Percentiles rank a stretch among this genome's conserved stretches.
These are phyloP conservation scores for Suillus decipiens DNA, from an alignment of 768 basidiomycete species.

Conservation along the genomic window DNA sequence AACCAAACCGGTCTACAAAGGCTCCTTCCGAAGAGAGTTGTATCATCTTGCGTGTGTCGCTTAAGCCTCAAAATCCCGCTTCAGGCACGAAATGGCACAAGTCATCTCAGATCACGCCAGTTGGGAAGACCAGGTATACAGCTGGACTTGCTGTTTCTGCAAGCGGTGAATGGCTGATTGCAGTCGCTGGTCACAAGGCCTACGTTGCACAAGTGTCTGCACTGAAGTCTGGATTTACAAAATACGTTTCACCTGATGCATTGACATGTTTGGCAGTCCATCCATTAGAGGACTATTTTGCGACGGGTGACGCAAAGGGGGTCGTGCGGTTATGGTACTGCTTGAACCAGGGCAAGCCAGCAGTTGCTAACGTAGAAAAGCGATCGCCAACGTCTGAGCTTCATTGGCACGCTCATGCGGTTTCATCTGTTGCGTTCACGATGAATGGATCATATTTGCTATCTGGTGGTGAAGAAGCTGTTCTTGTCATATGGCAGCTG, in stretches of 20 bases:
- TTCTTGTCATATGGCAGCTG: constrained; percentile 96
- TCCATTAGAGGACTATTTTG: constrained; percentile 90
- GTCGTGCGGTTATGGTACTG: constrained; percentile 93
- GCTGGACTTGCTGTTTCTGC: constrained; percentile 72
- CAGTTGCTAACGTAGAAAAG: constrained; percentile 67
- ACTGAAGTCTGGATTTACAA: constrained; percentile 68
- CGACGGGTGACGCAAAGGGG: constrained; percentile 88
- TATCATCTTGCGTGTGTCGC: constrained; percentile 62
- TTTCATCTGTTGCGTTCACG: constrained; percentile 84
- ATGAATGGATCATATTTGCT: constrained; percentile 89
- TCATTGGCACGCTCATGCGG: constrained; percentile 97
- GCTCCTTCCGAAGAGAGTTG: constrained; percentile 42
- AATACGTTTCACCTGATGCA: constrained; percentile 77
- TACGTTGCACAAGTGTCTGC: constrained; percentile 67
- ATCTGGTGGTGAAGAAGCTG: constrained; percentile 93
- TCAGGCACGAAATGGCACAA: constrained; percentile 43
- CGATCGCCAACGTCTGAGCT: constrained; percentile 81
- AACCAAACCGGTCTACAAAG: neutral
- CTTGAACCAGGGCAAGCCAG: constrained; percentile 59
- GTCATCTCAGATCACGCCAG: constrained; percentile 49
- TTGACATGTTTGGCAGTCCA: constrained; percentile 88
- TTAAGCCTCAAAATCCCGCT: constrained; percentile 42
- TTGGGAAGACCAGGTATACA: constrained; percentile 70
- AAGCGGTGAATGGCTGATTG: constrained; percentile 77
- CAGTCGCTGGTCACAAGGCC: constrained; percentile 72